phyloP scores from a whole-genome alignment of 805 yeast genomes.

The Yarrowia porcina region DNA sequence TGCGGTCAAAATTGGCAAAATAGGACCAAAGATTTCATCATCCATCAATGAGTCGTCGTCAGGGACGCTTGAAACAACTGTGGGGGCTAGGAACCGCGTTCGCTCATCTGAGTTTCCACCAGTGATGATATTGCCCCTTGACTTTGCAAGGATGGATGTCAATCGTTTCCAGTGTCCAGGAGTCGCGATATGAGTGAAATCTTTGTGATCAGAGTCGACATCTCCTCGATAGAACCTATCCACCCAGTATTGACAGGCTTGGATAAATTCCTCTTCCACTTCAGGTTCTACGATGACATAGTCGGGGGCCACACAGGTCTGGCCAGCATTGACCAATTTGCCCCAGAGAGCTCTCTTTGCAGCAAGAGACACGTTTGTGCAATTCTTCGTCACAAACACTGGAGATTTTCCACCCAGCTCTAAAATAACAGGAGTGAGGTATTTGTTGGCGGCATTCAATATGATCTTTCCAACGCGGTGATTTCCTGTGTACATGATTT shows the following conservation, averaged over 20 bases:
- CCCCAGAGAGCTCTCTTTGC: conserved; percentile 74
- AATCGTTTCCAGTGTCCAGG: conserved; percentile 52
- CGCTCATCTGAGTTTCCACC: conserved; percentile 34
- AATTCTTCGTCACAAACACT: conserved; percentile 42
- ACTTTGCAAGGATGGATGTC: conserved; percentile 40
- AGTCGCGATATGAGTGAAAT: conserved; percentile 61
- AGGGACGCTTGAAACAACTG: conserved; percentile 56
- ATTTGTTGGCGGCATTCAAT: conserved; percentile 75
- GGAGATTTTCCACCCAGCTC: conserved; percentile 96
- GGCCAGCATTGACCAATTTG: conserved; percentile 79
- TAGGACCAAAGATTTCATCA: conserved; percentile 78
- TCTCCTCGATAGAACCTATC: conserved; percentile 42
- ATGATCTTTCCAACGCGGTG: conserved; percentile 71
- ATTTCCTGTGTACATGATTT: conserved; percentile 84
- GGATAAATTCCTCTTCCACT: conserved; percentile 51
- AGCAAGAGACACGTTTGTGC: conserved; percentile 33
- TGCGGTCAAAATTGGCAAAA: conserved; percentile 67
- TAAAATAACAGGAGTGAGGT: conserved; percentile 71
- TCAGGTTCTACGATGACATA: conserved; percentile 63
- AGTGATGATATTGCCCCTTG: conserved; percentile 30
- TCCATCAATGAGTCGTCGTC: conserved; percentile 70
- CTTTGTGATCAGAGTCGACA: conserved; percentile 28
- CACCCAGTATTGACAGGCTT: conserved; percentile 42
- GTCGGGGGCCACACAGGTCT: conserved; percentile 87
- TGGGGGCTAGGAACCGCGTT: conserved; percentile 61